Evolutionary conservation across 495 filamentous ascomycete genomes (phyloP).

Genomic region (Antarctomyces pellizariae): DNA sequence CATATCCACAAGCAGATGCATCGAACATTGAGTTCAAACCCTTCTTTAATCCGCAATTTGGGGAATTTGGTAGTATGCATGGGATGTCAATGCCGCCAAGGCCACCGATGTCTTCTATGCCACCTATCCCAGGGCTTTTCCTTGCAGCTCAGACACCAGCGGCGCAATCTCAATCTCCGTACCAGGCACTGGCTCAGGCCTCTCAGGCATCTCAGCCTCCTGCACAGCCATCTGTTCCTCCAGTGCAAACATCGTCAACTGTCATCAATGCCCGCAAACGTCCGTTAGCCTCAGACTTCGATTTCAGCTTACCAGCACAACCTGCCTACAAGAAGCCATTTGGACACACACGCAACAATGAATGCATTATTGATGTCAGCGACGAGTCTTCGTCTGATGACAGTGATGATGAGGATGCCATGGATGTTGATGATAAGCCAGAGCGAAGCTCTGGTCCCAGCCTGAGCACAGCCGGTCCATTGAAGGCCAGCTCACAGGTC

Average conservation of each 20-base stretch:
- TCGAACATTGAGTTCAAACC: too few relatives aligned
- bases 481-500: conserved; percentile 12
- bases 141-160: conserved; percentile 3
- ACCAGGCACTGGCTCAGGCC: neutral
- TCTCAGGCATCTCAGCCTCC: too few relatives aligned
- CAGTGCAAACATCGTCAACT: conserved; percentile 1
- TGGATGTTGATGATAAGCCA: too few relatives aligned
- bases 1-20: too few relatives aligned
- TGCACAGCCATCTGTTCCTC: too few relatives aligned
- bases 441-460: too few relatives aligned
- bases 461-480: too few relatives aligned
- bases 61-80: too few relatives aligned
- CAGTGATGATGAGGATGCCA: conserved; percentile 14
- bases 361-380: conserved; percentile 58
- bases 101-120: too few relatives aligned
- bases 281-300: conserved; percentile 69
- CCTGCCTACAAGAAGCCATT: conserved; percentile 37
- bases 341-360: conserved; percentile 26
- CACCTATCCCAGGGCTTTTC: conserved; percentile 11
- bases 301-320: conserved; percentile 23
- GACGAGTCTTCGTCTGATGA: conserved; percentile 21
- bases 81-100: too few relatives aligned
- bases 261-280: conserved; percentile 51
- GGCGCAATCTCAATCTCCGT: neutral
- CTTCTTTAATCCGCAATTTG: too few relatives aligned